Evolutionary conservation across 169 alveolate species (phyloP).

Genomic region (Plasmodium malariae): DNA sequence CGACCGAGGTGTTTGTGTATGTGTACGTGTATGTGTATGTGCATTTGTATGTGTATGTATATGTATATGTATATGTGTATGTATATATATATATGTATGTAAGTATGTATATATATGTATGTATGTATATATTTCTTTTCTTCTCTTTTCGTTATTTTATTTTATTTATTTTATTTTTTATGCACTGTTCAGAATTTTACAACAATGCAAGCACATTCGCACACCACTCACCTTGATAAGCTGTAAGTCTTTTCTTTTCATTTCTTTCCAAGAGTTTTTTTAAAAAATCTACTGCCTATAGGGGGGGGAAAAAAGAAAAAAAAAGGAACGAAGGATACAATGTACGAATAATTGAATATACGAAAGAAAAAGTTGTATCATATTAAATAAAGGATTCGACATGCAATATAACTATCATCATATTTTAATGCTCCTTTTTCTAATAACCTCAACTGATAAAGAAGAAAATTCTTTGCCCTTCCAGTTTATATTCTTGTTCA

Average conservation of each 20-base stretch:
- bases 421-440: background rate
- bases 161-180: no score
- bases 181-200: no score
- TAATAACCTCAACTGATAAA: conserved; percentile 46
- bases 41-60: no score
- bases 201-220: no score
- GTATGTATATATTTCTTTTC: background rate
- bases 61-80: no score
- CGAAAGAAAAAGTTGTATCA: background rate
- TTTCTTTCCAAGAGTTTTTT: conserved; percentile 65
- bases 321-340: background rate
- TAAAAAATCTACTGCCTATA: conserved; percentile 62
- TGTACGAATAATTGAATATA: background rate
- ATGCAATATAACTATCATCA: background rate
- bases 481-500: conserved; percentile 63
- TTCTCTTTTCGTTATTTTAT: no score
- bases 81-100: no score
- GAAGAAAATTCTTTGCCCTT: conserved; percentile 64
- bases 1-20: no score
- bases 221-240: conserved; percentile 62
- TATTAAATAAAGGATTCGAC: background rate
- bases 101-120: no score
- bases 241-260: conserved; percentile 67
- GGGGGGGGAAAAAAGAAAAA: conserved; percentile 7
- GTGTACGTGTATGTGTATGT: no score